A percentile compares a stretch with the other conserved stretches of the same genome.
Conservation (phyloP, 176 grass and related monocot genomes). For the Eleusine indica region DNA sequence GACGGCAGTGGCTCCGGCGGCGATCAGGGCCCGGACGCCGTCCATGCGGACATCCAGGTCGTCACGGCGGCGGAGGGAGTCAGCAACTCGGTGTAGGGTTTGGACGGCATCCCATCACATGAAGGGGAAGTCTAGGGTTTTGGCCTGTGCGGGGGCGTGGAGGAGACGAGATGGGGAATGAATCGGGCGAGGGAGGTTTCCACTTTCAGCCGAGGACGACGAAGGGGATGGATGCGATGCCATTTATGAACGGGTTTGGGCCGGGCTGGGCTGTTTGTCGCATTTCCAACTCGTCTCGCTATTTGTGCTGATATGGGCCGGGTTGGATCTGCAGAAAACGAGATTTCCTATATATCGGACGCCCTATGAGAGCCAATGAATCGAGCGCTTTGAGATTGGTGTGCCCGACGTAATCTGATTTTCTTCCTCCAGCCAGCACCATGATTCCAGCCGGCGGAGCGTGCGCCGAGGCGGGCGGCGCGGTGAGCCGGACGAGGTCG, state of each 20-base stretch:
- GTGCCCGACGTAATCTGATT: no score
- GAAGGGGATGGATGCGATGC: constrained; percentile 8
- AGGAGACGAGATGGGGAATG: constrained; percentile 32
- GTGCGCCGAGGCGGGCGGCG: no score
- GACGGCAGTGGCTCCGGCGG: constrained; percentile 66
- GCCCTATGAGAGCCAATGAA: no score
- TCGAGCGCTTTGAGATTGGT: no score
- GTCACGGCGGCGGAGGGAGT: constrained; percentile 25
- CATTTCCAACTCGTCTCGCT: not conserved
- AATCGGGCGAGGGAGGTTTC: constrained; percentile 6
- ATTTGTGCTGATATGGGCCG: not conserved
- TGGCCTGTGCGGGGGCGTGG: not conserved
- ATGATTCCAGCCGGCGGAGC: no score
- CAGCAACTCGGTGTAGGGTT: constrained; percentile 40
- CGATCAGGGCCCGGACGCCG: constrained; percentile 72
- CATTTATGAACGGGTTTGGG: not conserved
- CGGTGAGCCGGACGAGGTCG: no score
- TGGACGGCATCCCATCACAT: constrained; percentile 62
- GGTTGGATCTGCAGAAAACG: not conserved
- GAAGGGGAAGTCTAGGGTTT: constrained; percentile 62
- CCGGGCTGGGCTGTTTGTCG: not conserved
- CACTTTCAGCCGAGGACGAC: constrained; percentile 24
- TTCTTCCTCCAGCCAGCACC: no score
- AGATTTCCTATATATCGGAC: no score
- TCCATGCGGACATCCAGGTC: constrained; percentile 74